Percentiles rank a stretch among this genome's conserved stretches.
These are phyloP conservation scores for Trichoderma breve DNA, from an alignment of 2,329 filamentous ascomycete genomes.

Conservation along the genomic window DNA sequence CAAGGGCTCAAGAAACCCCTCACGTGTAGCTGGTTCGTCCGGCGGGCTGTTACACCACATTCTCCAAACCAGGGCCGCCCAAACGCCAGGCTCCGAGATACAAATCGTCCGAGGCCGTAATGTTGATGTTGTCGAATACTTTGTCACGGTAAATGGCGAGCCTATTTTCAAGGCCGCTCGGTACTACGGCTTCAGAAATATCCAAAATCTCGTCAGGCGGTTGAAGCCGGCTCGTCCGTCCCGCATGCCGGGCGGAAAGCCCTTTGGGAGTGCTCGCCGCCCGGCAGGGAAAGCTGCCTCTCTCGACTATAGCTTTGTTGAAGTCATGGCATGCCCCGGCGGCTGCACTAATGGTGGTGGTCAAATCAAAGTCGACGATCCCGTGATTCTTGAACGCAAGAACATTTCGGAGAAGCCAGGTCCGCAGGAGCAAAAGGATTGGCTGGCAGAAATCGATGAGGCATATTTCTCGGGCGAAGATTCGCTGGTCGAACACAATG, in stretches of 20 bases:
- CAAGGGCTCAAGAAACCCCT: slow-evolving; percentile 42
- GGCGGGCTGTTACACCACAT: slow-evolving; percentile 88
- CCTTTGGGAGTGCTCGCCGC: slow-evolving; percentile 55
- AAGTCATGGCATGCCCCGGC: slow-evolving; percentile 99
- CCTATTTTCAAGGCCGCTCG: slow-evolving; percentile 76
- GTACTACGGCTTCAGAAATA: slow-evolving; percentile 97
- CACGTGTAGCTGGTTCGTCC: slow-evolving; percentile 68
- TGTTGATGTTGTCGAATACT: slow-evolving; percentile 85
- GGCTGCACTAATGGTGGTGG: slow-evolving; percentile 97
- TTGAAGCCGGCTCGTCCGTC: slow-evolving; percentile 78
- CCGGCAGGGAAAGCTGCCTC: slow-evolving; percentile 47
- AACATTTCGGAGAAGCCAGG: slow-evolving; percentile 57
- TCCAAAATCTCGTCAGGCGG: slow-evolving; percentile 93
- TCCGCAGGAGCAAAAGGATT: slow-evolving; percentile 79
- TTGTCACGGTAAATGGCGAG: slow-evolving; percentile 57
- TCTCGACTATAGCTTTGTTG: slow-evolving; percentile 83
- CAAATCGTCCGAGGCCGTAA: slow-evolving; percentile 76
- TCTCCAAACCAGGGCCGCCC: slow-evolving; percentile 69
- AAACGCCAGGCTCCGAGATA: slow-evolving; percentile 69
- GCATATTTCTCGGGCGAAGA: slow-evolving; percentile 82
- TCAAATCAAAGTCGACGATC: slow-evolving; percentile 87
- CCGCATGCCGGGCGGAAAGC: slow-evolving; percentile 73
- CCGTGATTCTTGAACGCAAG: slow-evolving; percentile 54
- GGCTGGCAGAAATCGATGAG: slow-evolving; percentile 79
- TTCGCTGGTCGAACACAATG: slow-evolving; percentile 35